Evolutionary conservation across 2,329 filamentous ascomycete genomes (phyloP), one percentile per base, ranked within the genome.

Genomic region (Colletotrichum sp.): DNA sequence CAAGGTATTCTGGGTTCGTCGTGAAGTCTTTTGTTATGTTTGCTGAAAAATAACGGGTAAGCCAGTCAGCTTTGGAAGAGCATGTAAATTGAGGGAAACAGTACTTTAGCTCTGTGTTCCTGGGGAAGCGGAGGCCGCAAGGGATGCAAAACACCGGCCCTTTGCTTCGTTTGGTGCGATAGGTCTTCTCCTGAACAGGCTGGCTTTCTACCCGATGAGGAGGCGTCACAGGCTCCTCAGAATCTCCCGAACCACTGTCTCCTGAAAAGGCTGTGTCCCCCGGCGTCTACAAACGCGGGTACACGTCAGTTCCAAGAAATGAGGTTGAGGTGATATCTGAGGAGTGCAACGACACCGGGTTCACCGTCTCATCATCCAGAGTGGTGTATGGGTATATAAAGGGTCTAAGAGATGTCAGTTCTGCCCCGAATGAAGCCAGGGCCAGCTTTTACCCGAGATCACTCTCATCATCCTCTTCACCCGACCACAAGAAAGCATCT

Each of bases 51-150:
- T 5, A 7, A 36, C 7, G n/a, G 3, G 4, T 2, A 7, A 68
- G 10, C 16, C 36, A n/a, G 34, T 24, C 8, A 48, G 24, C 24
- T 28, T 48, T 48, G 14, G 32, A 10, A 34, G 3, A 21, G 2
- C 43, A 13, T 21, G 10, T 21, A 9, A 14, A 8, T 5, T 0
- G 8, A 18, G 36, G 26, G 4, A 2, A 4, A 10, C 4, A 1
- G 21, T 60, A 60, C 67, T 39, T 43, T 1, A 43, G 67, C 3
- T 69, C 67, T 2, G 52, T 60, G 21, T 43, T 59, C 16, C 67
- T 43, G 3, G 52, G 34, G 32, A 69, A 69, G 16, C 6, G 10
- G 0, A 21, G 2, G 9, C 55, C 18, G 9, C 67, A 60, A 24
- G n/a, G 3, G 12, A 7, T 5, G 52, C 67, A 69, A 28, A 26